phyloP scores from a whole-genome alignment of 805 yeast genomes.

The Kodamaea hsintzibuensis region DNA sequence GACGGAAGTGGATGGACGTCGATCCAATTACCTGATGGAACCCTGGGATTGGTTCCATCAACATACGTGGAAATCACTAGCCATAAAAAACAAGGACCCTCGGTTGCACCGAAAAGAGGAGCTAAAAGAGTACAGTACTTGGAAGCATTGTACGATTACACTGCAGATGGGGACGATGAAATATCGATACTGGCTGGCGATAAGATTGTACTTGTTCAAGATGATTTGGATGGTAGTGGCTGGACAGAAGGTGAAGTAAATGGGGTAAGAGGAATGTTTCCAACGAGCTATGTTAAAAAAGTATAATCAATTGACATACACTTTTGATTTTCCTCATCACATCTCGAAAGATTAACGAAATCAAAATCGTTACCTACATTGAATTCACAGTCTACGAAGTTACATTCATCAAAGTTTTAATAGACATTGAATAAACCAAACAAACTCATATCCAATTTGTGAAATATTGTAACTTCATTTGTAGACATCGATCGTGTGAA shows the following conservation, averaged over 20 bases:
- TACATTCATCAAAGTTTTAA: background rate
- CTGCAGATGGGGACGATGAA: constrained; percentile 80
- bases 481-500: background rate
- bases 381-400: background rate
- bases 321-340: too few relatives aligned
- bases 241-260: constrained; percentile 91
- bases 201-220: constrained; percentile 58
- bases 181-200: constrained; percentile 74
- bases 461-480: too few relatives aligned
- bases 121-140: constrained; percentile 64
- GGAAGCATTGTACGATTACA: constrained; percentile 73
- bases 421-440: background rate
- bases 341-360: too few relatives aligned
- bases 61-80: constrained; percentile 58
- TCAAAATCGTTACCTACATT: too few relatives aligned
- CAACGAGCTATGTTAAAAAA: constrained; percentile 67
- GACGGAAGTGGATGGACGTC: constrained; percentile 94
- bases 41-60: constrained; percentile 82
- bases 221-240: constrained; percentile 70
- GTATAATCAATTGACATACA: constrained; percentile 16
- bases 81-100: constrained; percentile 62
- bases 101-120: constrained; percentile 77
- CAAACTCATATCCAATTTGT: background rate
- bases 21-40: constrained; percentile 45
- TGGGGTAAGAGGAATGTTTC: constrained; percentile 70